Percentiles rank a stretch among this genome's conserved stretches.
Evolutionary conservation across 768 basidiomycete genomes (phyloP).

Genomic region (Rhodocollybia butyracea): DNA sequence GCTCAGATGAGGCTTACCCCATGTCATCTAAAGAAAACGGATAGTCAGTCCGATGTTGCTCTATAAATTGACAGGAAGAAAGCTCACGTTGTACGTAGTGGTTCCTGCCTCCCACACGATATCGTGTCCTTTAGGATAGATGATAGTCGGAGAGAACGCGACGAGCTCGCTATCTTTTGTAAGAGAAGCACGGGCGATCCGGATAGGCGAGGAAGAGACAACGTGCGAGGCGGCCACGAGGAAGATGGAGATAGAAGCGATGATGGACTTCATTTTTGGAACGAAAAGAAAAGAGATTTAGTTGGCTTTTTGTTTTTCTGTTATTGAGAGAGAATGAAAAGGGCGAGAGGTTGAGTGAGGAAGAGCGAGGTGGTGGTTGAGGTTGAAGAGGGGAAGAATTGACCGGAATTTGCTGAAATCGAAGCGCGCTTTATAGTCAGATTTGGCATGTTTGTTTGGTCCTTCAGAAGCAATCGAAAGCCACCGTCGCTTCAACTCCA

Average conservation of each 20-base stretch:
- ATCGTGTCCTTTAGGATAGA: not conserved
- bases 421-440: not conserved
- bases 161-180: not conserved
- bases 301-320: not conserved
- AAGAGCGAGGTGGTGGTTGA: not conserved
- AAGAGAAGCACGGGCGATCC: not conserved
- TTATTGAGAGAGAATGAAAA: not conserved
- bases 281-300: not conserved
- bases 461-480: conserved; percentile 17
- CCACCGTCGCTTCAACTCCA: no score
- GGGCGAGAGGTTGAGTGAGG: not conserved
- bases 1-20: conserved; percentile 27
- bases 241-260: conserved; percentile 27
- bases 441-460: not conserved
- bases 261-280: conserved; percentile 24
- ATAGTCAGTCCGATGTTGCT: conserved; percentile 36
- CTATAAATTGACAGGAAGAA: conserved; percentile 13
- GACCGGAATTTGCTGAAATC: not conserved
- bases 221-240: conserved; percentile 20
- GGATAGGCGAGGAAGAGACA: conserved; percentile 3
- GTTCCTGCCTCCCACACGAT: not conserved
- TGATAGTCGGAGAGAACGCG: conserved; percentile 3
- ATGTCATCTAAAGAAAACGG: conserved; percentile 38
- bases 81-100: not conserved
- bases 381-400: not conserved